Conservation (phyloP, 345 rosid species). For the Draba incana region DNA sequence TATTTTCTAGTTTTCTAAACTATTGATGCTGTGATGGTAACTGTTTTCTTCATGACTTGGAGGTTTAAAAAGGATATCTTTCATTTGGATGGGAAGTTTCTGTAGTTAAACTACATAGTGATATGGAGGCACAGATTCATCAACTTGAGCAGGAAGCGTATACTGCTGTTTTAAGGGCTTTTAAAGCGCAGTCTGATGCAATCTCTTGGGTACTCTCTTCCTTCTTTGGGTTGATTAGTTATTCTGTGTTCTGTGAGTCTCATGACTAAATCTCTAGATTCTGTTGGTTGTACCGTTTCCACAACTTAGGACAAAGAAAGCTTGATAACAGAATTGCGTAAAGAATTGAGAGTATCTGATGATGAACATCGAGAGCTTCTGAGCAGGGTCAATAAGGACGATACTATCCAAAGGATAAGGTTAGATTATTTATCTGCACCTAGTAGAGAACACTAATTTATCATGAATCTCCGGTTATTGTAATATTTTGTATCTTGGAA, state of each 20-base stretch:
- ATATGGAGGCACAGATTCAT: slow-evolving; percentile 93
- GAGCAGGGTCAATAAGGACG: slow-evolving; percentile 80
- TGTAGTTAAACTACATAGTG: slow-evolving; percentile 35
- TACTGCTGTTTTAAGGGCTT: slow-evolving; percentile 87
- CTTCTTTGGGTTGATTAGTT: slow-evolving; percentile 16
- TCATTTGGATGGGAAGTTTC: slow-evolving; percentile 39
- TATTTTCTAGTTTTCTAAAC: background rate
- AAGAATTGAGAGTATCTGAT: slow-evolving; percentile 92
- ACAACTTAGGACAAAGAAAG: slow-evolving; percentile 82
- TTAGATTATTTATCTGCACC: slow-evolving; percentile 43
- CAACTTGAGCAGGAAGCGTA: slow-evolving; percentile 97
- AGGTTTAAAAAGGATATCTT: slow-evolving; percentile 14
- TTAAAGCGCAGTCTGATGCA: slow-evolving; percentile 98
- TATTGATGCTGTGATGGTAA: background rate
- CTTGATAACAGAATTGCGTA: slow-evolving; percentile 92
- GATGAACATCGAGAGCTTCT: slow-evolving; percentile 95
- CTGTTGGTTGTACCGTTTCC: slow-evolving; percentile 31
- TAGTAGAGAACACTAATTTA: slow-evolving; percentile 12
- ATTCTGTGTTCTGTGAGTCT: slow-evolving; percentile 5
- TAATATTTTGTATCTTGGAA: slow-evolving; percentile 28
- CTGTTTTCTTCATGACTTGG: slow-evolving; percentile 11
- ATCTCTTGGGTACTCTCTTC: slow-evolving; percentile 80
- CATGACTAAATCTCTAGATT: slow-evolving; percentile 18
- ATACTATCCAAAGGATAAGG: slow-evolving; percentile 82
- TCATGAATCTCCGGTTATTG: slow-evolving; percentile 4